Percentiles rank a stretch among this genome's conserved stretches.
These are phyloP conservation scores for Backusella tuberculispora DNA, from an alignment of 192 early-diverging fungal species.

Conservation along the genomic window DNA sequence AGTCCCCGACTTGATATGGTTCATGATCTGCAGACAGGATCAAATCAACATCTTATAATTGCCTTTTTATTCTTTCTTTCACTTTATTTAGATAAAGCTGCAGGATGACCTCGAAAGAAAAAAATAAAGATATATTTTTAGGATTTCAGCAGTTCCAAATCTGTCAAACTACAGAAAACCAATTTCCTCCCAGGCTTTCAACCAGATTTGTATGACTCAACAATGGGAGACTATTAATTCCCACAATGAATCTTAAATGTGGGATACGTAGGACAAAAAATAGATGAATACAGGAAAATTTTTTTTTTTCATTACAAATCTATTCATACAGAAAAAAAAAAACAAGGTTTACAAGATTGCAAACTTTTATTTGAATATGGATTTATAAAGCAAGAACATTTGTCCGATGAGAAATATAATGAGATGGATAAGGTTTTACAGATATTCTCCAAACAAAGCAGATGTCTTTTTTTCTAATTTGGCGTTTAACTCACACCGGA, in stretches of 20 bases:
- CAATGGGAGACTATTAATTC: background rate
- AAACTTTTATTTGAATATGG: background rate
- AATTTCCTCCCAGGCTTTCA: background rate
- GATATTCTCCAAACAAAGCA: slow-evolving; percentile 17
- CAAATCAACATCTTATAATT: background rate
- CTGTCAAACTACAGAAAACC: slow-evolving; percentile 9
- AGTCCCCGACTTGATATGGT: background rate
- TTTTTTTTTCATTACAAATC: background rate
- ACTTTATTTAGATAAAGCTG: background rate
- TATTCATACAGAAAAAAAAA: background rate
- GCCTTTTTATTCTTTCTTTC: too few species aligned
- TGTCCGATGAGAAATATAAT: background rate
- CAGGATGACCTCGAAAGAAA: background rate
- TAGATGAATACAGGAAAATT: background rate
- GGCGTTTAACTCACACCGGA: background rate
- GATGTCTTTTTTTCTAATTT: slow-evolving; percentile 18
- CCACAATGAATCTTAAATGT: background rate
- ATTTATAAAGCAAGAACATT: slow-evolving; percentile 2
- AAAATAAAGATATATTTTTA: background rate
- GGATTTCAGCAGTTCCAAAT: background rate
- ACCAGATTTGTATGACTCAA: background rate
- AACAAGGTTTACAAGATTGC: background rate
- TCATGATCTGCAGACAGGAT: background rate
- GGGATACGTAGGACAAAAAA: slow-evolving; percentile 4
- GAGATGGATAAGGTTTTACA: background rate